Base-by-base conservation (phyloP, 805 yeast species). In the Torulaspora delbrueckii region DNA sequence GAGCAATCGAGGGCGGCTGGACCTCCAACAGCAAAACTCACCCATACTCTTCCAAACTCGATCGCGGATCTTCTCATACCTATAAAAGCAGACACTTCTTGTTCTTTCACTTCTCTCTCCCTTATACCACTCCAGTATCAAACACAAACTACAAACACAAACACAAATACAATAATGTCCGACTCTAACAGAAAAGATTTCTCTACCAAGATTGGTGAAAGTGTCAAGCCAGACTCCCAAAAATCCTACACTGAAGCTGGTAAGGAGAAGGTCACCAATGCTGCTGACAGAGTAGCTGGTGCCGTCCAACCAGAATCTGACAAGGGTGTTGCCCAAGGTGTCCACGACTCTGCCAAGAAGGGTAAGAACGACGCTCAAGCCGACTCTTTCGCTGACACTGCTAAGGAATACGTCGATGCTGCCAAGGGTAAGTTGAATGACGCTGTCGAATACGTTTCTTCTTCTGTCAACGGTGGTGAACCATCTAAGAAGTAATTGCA, bases 111-210 rank as follows among this genome's bases (percentile, higher is more conserved):
- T 31, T 12, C 36, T 32, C 19, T 24, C 34, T n/a, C 26, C 5
- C 37, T 22, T 24, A 6, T 18, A 18, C 31, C 8, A 40, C 30
- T n/a, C 33, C 39, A 43, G 32, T 44, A 48, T 24, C 35, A 46
- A 45, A 46, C 45, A 37, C n/a, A 42, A 31, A 16, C 22, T 19
- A 19, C 23, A 50, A 30, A 35, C 42, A 19, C 23, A 50, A 30
- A 35, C 42, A 43, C 46, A 22, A 26, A 40, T 32, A 39, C 28
- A 34, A 63, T 31, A 52, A 71, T 71, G 75, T 70, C 75, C 47
- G 75, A 70, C 70, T 62, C 75, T 51, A 86, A 84, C 60, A 84
- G 96, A 83, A 87, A 88, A 73, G 71, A 77, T 65, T 75, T 87
- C 63, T 56, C 81, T 54, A 84, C 83, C 65, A 85, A 86, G 70